phyloP scores from a whole-genome alignment of 164 flowering plant genomes.

The Sedum album region DNA sequence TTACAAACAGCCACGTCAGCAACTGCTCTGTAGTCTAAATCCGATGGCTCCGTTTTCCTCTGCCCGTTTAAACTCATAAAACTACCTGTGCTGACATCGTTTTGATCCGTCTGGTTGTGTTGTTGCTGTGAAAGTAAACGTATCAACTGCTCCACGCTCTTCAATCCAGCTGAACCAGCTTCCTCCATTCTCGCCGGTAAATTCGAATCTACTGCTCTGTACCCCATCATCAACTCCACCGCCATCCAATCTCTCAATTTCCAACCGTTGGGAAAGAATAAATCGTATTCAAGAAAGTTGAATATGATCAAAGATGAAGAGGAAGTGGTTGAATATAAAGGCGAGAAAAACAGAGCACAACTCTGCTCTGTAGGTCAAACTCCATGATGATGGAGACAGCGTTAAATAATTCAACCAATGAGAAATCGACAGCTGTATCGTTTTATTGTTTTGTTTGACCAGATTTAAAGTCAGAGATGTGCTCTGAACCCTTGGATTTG shows the following conservation, averaged over 20 bases:
- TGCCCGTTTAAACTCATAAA: neutral
- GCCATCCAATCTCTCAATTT: slow-evolving; percentile 29
- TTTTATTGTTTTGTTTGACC: slow-evolving; percentile 11
- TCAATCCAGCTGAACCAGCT: slow-evolving; percentile 55
- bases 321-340: neutral
- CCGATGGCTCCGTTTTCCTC: slow-evolving; percentile 9
- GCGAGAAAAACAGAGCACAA: slow-evolving; percentile 3
- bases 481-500: slow-evolving; percentile 29
- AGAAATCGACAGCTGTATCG: slow-evolving; percentile 11
- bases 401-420: slow-evolving; percentile 12
- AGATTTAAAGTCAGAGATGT: slow-evolving; percentile 22
- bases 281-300: neutral
- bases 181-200: slow-evolving; percentile 36
- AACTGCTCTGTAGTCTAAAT: slow-evolving; percentile 44
- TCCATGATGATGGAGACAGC: neutral
- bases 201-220: slow-evolving; percentile 5
- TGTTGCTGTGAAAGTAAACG: slow-evolving; percentile 24
- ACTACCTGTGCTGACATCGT: too few relatives aligned
- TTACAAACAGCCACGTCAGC: slow-evolving; percentile 65
- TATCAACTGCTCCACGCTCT: slow-evolving; percentile 51
- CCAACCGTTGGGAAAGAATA: neutral
- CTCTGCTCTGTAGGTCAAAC: slow-evolving; percentile 2
- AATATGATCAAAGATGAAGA: neutral
- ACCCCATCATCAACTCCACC: slow-evolving; percentile 48
- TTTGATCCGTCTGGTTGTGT: too few relatives aligned